Conservation (phyloP, 1,139 yeast genomes). For the Torulaspora globosa region DNA sequence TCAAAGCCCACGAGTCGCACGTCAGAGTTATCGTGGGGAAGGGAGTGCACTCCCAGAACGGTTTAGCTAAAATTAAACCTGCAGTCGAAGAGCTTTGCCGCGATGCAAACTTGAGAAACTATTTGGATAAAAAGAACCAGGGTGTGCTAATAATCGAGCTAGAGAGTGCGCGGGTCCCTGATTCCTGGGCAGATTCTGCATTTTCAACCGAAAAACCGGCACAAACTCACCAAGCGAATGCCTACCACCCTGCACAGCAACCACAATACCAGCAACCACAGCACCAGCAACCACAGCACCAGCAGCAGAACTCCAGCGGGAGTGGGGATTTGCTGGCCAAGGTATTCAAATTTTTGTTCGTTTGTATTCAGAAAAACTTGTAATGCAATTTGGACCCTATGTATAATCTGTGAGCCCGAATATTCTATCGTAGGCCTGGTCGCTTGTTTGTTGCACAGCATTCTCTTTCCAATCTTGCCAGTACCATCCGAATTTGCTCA, state of each 20-base stretch:
- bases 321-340: slow-evolving; percentile 16
- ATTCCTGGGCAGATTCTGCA: slow-evolving; percentile 42
- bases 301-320: slow-evolving; percentile 8
- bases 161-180: slow-evolving; percentile 47
- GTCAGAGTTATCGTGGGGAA: slow-evolving; percentile 85
- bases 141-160: slow-evolving; percentile 79
- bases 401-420: slow-evolving; percentile 17
- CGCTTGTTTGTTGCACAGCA: slow-evolving; percentile 3
- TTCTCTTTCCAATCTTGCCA: slow-evolving; percentile 19
- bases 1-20: slow-evolving; percentile 54
- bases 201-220: slow-evolving; percentile 7
- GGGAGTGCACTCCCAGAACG: slow-evolving; percentile 77
- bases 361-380: slow-evolving; percentile 18
- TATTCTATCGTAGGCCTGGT: slow-evolving; percentile 13
- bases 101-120: slow-evolving; percentile 56
- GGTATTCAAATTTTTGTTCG: slow-evolving; percentile 18
- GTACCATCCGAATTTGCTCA: slow-evolving; percentile 25
- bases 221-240: slow-evolving; percentile 8
- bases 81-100: slow-evolving; percentile 76
- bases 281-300: slow-evolving; percentile 16
- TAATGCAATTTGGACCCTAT: slow-evolving; percentile 5
- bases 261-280: slow-evolving; percentile 17
- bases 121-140: slow-evolving; percentile 63
- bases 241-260: slow-evolving; percentile 16
- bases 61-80: slow-evolving; percentile 84